These are phyloP conservation scores for Fusarium camptoceras DNA, from an alignment of 2,329 filamentous ascomycete genomes.

Conservation along the genomic window DNA sequence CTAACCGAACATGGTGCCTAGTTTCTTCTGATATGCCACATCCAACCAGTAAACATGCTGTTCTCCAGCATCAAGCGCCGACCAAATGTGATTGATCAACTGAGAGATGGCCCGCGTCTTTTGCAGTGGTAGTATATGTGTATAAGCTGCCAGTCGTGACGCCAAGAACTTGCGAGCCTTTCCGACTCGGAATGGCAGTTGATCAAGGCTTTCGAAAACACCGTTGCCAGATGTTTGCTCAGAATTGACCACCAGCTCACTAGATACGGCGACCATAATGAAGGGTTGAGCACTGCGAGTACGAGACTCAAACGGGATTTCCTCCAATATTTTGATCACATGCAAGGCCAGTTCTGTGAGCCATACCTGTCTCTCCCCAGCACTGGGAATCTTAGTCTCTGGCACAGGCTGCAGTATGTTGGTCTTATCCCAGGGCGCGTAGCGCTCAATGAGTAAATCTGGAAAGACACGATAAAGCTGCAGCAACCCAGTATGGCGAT, in stretches of 20 bases:
- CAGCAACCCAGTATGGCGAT: neutral
- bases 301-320: conserved; percentile 7
- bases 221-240: no score
- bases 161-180: conserved; percentile 2
- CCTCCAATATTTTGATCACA: neutral
- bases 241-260: neutral
- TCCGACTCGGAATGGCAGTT: neutral
- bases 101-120: conserved; percentile 5
- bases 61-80: neutral
- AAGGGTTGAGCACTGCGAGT: conserved; percentile 17
- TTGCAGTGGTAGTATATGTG: neutral
- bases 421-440: neutral
- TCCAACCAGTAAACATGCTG: conserved; percentile 12
- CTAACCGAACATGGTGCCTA: conserved; percentile 11
- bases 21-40: conserved; percentile 9
- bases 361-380: neutral
- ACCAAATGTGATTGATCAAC: conserved; percentile 12
- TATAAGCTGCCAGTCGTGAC: conserved; percentile 6
- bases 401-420: neutral
- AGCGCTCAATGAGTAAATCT: conserved; percentile 4
- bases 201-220: neutral
- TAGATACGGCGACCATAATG: conserved; percentile 10
- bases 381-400: neutral
- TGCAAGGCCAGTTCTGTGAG: neutral
- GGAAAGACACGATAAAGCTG: conserved; percentile 12